Percentiles rank a stretch among this genome's conserved stretches.
Conservation (phyloP, 306 rosid species). For the Cicer chorassanicum region DNA sequence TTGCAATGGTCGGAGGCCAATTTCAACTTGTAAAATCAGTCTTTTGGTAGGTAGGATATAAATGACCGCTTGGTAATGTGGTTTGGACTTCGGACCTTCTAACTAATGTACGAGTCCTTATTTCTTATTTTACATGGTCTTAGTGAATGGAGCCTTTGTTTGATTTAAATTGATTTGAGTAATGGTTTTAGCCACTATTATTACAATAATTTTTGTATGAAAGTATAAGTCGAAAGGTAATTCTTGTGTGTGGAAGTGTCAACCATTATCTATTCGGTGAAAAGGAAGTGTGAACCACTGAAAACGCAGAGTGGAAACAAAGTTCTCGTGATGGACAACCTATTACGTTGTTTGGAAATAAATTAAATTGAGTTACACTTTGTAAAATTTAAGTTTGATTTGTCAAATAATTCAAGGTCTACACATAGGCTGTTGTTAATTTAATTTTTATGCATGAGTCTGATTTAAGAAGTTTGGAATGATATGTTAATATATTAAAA, state of each 20-base stretch:
- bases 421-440: too few relatives aligned
- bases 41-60: conserved; percentile 35
- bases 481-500: too few relatives aligned
- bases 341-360: too few relatives aligned
- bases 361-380: too few relatives aligned
- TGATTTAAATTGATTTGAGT: neutral
- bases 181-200: neutral
- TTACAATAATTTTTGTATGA: neutral
- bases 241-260: neutral
- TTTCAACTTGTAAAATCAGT: conserved; percentile 41
- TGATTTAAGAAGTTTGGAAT: too few relatives aligned
- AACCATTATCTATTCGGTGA: too few relatives aligned
- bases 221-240: neutral
- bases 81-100: conserved; percentile 50
- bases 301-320: too few relatives aligned
- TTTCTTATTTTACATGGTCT: conserved; percentile 9
- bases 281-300: neutral
- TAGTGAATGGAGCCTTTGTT: neutral
- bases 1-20: conserved; percentile 45
- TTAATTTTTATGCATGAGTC: too few relatives aligned
- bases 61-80: conserved; percentile 44
- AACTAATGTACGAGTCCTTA: conserved; percentile 33
- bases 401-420: too few relatives aligned
- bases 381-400: too few relatives aligned
- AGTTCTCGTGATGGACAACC: too few relatives aligned